phyloP scores from a whole-genome alignment of 2,329 filamentous ascomycete genomes.

The Cordyceps militaris region DNA sequence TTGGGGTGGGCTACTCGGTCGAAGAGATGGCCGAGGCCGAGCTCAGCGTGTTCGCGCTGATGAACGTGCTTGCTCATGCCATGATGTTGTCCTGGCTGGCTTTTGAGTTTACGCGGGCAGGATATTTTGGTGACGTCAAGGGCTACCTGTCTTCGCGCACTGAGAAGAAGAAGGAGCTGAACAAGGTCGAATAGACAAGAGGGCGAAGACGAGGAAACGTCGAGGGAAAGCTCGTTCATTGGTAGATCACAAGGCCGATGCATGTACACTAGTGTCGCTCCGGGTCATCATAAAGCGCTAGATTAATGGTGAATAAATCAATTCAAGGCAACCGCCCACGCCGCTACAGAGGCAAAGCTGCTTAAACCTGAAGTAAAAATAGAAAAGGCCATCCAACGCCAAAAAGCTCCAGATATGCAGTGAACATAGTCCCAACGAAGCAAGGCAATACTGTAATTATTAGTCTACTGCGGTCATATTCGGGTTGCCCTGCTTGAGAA shows the following conservation, averaged over 20 bases:
- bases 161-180: background rate
- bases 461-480: constrained; percentile 26
- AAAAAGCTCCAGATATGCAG: background rate
- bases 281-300: no score
- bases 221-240: no score
- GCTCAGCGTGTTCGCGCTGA: background rate
- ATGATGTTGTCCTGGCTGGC: background rate
- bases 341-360: background rate
- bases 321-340: background rate
- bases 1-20: background rate
- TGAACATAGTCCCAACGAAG: background rate
- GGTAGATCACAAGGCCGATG: no score
- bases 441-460: background rate
- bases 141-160: background rate
- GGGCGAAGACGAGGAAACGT: no score
- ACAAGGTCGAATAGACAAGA: background rate
- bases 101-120: background rate
- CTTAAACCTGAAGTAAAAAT: background rate
- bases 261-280: no score
- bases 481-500: constrained; percentile 34
- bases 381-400: background rate
- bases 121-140: background rate
- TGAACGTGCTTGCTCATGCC: background rate
- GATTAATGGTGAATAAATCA: no score
- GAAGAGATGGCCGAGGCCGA: constrained; percentile 4